Evolutionary conservation across 192 early-diverging fungal genomes (phyloP), one percentile per base, ranked within the genome.

Genomic region (Geosiphon pyriformis): DNA sequence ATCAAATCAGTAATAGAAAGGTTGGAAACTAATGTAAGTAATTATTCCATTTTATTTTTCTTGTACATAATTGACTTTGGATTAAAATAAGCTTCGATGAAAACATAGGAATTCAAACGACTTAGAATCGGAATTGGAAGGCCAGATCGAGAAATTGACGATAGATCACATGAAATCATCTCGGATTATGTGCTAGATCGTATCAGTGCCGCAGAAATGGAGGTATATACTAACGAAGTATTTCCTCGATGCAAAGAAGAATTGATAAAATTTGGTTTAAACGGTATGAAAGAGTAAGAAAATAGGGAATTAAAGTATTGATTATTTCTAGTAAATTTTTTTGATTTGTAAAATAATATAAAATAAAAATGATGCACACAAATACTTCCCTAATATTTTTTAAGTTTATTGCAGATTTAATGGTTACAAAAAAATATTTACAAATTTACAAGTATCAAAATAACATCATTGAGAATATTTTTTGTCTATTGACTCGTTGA

Each of bases 71-170:
- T 4, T 56, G 10, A 32, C 0, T 56, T n/a, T n/a, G n/a, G n/a
- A n/a, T n/a, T n/a, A n/a, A n/a, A n/a, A n/a, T n/a, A n/a, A n/a
- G n/a, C n/a, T n/a, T 52, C 29, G 2, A 15, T 65, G 22, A 18
- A 30, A 30, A 69, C 30, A 61, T 65, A 74, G 52, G 33, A 82
- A 17, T 91, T 88, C 58, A 61, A 51, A 8, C 73, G 90, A 3
- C 60, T 90, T 2, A 75, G 90, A 1, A 76, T 92, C 42, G 90
- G 90, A 11, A 86, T 92, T 57, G 90, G 84, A 18, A 74, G 90
- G 18, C 87, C 90, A 0, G 50, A 68, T 2, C 31, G 29, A 11
- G 63, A 67, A 18, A 25, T 63, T 8, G 60, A 61, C 15, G 54
- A 70, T 37, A 42, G 79, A 4, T 70, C 74, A 0, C 72, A 68